Evolutionary conservation across 2,329 filamentous ascomycete genomes (phyloP), one percentile per base, ranked within the genome.

Genomic region (Colletotrichum abscissum): DNA sequence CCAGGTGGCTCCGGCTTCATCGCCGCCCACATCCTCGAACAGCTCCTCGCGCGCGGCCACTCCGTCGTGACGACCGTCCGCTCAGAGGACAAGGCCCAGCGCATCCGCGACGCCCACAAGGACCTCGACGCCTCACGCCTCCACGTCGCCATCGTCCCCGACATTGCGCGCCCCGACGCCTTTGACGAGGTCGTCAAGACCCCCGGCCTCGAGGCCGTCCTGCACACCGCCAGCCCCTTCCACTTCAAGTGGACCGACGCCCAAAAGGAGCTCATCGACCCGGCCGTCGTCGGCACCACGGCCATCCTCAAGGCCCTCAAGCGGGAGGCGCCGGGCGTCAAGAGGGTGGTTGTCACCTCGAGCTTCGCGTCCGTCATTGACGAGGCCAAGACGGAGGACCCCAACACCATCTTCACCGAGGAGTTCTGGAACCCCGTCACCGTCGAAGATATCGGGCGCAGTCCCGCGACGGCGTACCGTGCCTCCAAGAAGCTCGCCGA

Each of bases 231-330:
- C 0, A 90, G 88, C 63, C 90, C 90, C 0, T 88, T 91, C 79
- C 88, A 89, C 77, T 90, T 85, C 81, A 85, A 86, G 2, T 86
- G 84, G 76, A 84, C 80, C 59, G 88, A 90, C 76, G 81, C 87
- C 11, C 79, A 86, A 74, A 86, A 81, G 65, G 89, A 91, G 70
- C 84, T 92, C 35, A 81, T 92, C 69, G 86, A 90, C 76, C 90
- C 90, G 1, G 90, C 89, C 5, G 82, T 91, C 58, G 82, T 87
- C 67, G 90, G 89, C 74, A 90, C 89, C 1, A 93, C 91, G 76
- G 92, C 92, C 42, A 90, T 97, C 68, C 91, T 94, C 46, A 88
- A 92, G 76, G 91, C 93, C 22, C 87, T 96, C 75, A 91, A 92
- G 78, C 85, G 86, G 74, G 75, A 89, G 80, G 79, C 88, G 1